Evolutionary conservation across 208 protist genomes (phyloP).

Genomic region (Crithidia bombi): DNA sequence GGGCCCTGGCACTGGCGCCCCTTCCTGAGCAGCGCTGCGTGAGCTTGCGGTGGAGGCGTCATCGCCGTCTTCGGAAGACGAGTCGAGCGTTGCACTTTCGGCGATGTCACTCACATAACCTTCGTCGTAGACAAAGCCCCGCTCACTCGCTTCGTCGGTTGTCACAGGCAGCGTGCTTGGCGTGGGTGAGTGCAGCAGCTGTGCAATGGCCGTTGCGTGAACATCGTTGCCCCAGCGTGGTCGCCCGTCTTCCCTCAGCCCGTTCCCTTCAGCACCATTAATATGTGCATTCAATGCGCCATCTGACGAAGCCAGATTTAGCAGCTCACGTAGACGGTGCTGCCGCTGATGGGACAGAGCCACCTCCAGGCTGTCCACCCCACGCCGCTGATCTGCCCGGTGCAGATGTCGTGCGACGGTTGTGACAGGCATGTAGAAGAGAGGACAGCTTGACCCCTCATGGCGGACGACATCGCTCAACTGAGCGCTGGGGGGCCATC

Average conservation of each 20-base stretch:
- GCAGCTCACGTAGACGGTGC: constrained; percentile 10
- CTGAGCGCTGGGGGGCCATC: constrained; percentile 49
- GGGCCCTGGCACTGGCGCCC: not conserved
- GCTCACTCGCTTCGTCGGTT: constrained; percentile 23
- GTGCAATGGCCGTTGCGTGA: no score
- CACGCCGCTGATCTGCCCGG: constrained; percentile 37
- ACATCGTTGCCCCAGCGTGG: not conserved
- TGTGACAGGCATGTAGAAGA: constrained; percentile 39
- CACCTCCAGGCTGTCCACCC: constrained; percentile 1
- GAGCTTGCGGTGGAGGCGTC: not conserved
- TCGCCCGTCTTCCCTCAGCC: not conserved
- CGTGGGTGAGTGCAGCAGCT: not conserved
- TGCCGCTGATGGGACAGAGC: constrained; percentile 20
- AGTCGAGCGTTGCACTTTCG: not conserved
- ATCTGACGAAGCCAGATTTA: not conserved
- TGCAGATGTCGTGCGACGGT: constrained; percentile 36
- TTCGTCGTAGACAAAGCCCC: constrained; percentile 31
- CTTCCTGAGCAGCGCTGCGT: not conserved
- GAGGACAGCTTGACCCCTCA: constrained; percentile 41
- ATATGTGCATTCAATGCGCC: not conserved
- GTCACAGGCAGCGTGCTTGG: constrained; percentile 10
- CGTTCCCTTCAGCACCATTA: not conserved
- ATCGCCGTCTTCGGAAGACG: not conserved
- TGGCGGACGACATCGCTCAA: constrained; percentile 39
- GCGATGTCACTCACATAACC: constrained; percentile 24